These are phyloP conservation scores for Kurtzmaniella quercitrusa DNA, from an alignment of 1,139 yeast genomes.

Conservation along the genomic window DNA sequence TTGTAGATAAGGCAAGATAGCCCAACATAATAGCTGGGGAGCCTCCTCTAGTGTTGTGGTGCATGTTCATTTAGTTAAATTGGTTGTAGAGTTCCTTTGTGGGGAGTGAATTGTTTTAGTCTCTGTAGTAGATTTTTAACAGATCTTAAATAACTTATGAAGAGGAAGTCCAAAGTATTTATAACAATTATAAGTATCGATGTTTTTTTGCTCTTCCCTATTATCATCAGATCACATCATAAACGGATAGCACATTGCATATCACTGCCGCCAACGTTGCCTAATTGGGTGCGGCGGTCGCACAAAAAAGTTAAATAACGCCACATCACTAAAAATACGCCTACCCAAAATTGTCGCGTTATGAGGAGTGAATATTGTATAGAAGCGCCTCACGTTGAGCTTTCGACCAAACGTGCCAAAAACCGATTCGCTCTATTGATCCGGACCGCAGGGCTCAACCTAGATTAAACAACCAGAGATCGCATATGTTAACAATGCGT, in stretches of 20 bases:
- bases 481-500: not conserved
- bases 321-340: not conserved
- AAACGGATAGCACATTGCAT: not conserved
- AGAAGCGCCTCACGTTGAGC: not conserved
- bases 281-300: not conserved
- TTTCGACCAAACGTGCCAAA: not conserved
- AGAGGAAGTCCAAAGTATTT: not conserved
- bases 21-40: slow-evolving; percentile 32
- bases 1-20: slow-evolving; percentile 39
- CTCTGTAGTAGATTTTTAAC: not conserved
- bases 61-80: slow-evolving; percentile 1
- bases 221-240: not conserved
- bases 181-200: not conserved
- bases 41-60: slow-evolving; percentile 10
- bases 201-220: not conserved
- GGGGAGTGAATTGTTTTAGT: not conserved
- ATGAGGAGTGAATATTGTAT: not conserved
- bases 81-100: not conserved
- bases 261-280: not conserved
- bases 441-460: too few relatives aligned
- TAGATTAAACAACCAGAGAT: too few relatives aligned
- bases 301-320: not conserved
- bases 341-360: not conserved
- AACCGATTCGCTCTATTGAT: not conserved
- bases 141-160: not conserved